Evolutionary conservation across 2,329 filamentous ascomycete species (phyloP).

Genomic region (Cercospora sp.): DNA sequence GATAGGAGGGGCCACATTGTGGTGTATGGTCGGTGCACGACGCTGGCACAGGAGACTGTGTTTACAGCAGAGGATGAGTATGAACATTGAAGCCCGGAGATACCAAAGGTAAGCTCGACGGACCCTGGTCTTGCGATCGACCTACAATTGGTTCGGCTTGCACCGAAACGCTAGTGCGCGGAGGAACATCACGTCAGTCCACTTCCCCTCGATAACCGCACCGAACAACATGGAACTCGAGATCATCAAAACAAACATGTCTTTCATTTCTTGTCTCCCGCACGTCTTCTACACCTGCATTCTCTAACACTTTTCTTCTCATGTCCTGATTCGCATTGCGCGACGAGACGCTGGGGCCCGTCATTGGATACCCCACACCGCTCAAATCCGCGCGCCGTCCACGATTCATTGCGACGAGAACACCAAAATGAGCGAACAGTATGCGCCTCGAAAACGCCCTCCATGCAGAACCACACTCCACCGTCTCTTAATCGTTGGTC

Average conservation of each 20-base stretch:
- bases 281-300: not conserved
- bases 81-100: conserved; percentile 1
- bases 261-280: conserved; percentile 3
- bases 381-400: not conserved
- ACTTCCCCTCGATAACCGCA: conserved; percentile 1
- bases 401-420: not conserved
- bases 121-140: conserved; percentile 9
- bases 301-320: not conserved
- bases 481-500: conserved; percentile 15
- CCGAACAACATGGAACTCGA: conserved; percentile 5
- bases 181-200: conserved; percentile 8
- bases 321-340: not conserved
- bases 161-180: not conserved
- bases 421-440: conserved; percentile 5
- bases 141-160: not conserved
- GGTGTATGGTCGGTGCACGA: not conserved
- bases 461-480: conserved; percentile 13
- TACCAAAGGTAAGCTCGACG: not conserved
- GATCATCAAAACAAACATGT: conserved; percentile 12
- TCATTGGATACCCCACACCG: not conserved
- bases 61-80: not conserved
- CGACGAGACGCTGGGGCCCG: not conserved
- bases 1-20: conserved; percentile 20
- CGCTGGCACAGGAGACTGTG: not conserved
- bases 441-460: conserved; percentile 6